These are phyloP conservation scores for Penicillium fuscoglaucum DNA, from an alignment of 2,329 filamentous ascomycete genomes.

Conservation along the genomic window DNA sequence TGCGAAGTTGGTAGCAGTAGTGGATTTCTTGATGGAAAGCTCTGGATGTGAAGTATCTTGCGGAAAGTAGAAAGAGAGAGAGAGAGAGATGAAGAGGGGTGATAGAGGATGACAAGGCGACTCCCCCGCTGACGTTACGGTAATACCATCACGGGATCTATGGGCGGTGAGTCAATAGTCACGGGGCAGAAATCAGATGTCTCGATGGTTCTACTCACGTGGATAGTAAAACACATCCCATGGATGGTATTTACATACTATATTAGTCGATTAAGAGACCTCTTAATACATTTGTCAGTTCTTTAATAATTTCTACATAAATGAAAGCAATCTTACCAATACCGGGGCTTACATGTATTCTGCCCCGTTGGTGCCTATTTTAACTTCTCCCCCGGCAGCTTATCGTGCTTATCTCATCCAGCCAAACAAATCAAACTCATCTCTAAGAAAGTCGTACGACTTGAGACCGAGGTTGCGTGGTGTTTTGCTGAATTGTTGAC, in stretches of 20 bases:
- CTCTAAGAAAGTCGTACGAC: constrained; percentile 17
- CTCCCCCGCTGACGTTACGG: constrained; percentile 31
- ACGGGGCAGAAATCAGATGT: constrained; percentile 13
- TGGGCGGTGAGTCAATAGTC: constrained; percentile 25
- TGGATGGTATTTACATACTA: background rate
- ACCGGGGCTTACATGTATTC: background rate
- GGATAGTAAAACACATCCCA: background rate
- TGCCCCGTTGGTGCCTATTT: background rate
- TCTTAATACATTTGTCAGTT: no score
- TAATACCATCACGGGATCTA: constrained; percentile 24
- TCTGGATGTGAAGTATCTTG: constrained; percentile 13
- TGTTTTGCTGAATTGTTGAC: background rate
- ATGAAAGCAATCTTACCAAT: background rate
- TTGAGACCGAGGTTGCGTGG: constrained; percentile 7
- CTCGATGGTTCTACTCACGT: constrained; percentile 14
- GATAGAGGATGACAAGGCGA: constrained; percentile 33
- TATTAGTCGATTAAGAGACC: background rate
- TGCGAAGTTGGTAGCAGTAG: constrained; percentile 25
- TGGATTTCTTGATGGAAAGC: constrained; percentile 13
- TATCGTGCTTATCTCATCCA: constrained; percentile 22
- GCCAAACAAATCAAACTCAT: constrained; percentile 20
- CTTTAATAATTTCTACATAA: background rate
- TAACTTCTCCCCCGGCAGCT: background rate
- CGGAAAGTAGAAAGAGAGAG: constrained; percentile 21
- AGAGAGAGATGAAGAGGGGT: constrained; percentile 24